Base-by-base conservation (phyloP, 2,329 filamentous ascomycete species). In the Alternaria sp. region DNA sequence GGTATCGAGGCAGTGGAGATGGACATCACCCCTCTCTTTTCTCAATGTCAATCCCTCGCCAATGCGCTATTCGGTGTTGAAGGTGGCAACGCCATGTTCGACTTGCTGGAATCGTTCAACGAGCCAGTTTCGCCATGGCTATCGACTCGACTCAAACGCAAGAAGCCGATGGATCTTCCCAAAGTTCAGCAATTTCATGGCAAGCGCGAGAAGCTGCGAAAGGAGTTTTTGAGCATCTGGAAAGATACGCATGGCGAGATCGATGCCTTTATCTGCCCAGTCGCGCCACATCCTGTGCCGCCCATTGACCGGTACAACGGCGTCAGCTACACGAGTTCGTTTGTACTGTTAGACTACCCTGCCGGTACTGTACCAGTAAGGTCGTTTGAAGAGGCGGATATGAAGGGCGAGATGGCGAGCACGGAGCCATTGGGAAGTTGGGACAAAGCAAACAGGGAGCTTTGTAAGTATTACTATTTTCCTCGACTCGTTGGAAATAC, bases 281-380 rank as follows among this genome's bases (percentile, higher is more conserved):
- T 90, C 0, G 88, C 88, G 14, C 88, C 88, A 3, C 89, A 91
- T 75, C 87, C 89, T 0, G 84, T 89, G 0, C 87, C 88, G 1
- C 82, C 84, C 10, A 85, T 89, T 58, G 89, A 91, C 78, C 80
- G 84, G 3, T 91, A 87, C 78, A 89, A 89, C 73, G 85, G 85
- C 0, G 85, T 87, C 0, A 86, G 87, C 60, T 91, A 90, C 71
- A 90, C 88, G 1, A 86, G 83, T 21, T 84, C 82, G 2, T 90
- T 88, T 70, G 88, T 90, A 9, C 70, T 90, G 58, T 75, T 91
- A 21, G 89, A 91, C 72, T 89, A 87, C 70, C 86, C 89, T 0
- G 85, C 88, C 3, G 89, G 86, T 18, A 73, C 80, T 4, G 61
- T 90, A 2, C 88, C 88, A 0, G 84, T 90, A 1, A 79, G 88